phyloP scores from a whole-genome alignment of 2,329 filamentous ascomycete species.

The Fonsecaea pedrosoi region DNA sequence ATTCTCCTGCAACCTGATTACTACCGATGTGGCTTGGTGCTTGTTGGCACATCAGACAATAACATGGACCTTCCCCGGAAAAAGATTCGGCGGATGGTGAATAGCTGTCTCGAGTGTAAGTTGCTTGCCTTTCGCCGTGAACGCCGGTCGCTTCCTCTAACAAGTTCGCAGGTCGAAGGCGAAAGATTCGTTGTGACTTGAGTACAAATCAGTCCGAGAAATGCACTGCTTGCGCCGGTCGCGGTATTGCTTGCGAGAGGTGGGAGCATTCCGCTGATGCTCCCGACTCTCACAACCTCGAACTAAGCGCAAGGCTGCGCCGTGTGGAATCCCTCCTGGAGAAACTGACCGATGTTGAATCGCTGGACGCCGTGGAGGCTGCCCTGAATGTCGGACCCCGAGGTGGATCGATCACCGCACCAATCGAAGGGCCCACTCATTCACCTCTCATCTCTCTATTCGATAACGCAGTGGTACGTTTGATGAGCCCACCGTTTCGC shows the following conservation, averaged over 20 bases:
- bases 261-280: slow-evolving; percentile 34
- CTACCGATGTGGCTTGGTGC: neutral
- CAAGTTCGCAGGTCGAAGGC: slow-evolving; percentile 51
- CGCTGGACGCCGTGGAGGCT: neutral
- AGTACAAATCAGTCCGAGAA: slow-evolving; percentile 46
- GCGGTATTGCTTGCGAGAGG: slow-evolving; percentile 45
- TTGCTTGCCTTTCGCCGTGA: neutral
- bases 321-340: slow-evolving; percentile 13
- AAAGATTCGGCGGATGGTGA: slow-evolving; percentile 16
- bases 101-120: slow-evolving; percentile 20
- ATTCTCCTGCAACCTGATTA: neutral
- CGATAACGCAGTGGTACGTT: slow-evolving; percentile 15
- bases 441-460: slow-evolving; percentile 19
- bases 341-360: slow-evolving; percentile 6
- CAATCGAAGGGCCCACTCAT: slow-evolving; percentile 9
- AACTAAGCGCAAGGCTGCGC: slow-evolving; percentile 13
- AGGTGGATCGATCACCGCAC: slow-evolving; percentile 10
- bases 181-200: slow-evolving; percentile 62
- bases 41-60: neutral
- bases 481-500: neutral
- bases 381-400: neutral
- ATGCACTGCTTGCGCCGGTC: slow-evolving; percentile 56
- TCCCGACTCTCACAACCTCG: slow-evolving; percentile 5
- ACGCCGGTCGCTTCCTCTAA: neutral
- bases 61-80: slow-evolving; percentile 19